Evolutionary conservation across 106 monocot genomes (phyloP), one percentile per base, ranked within the genome.

Genomic region (Acorus gramineus): DNA sequence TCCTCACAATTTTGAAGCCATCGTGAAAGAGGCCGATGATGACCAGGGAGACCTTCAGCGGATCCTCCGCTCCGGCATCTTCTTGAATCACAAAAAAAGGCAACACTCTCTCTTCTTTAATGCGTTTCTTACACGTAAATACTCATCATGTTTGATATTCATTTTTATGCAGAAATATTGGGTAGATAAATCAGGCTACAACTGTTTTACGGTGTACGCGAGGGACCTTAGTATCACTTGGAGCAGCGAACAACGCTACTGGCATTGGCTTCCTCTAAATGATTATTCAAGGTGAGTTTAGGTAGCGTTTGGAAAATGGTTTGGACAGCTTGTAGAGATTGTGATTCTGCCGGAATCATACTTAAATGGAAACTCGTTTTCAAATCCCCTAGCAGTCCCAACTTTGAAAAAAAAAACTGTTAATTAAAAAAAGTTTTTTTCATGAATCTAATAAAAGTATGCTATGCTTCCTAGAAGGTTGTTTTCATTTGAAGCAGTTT

Each of bases 161-260:
- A 43, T 53, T 59, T 42, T 67, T 14, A 56, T 69, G 54, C 69
- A 82, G 86, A 76, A 79, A 61, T 77, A 76, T 50, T 86, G 86
- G 86, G 76, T 82, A 48, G 82, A 86, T 3, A 51, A 74, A 56
- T 76, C 78, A 11, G 71, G 69, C 5, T n/a, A 60, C 67, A 86
- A 86, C 60, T 82, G 79, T 67, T 74, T 82, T 67, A 71, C 66
- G 47, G 4, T 86, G 56, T 74, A 71, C 49, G 74, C 86, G 1
- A 76, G 71, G 14, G 74, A 52, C 46, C 12, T 87, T 42, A 54
- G 49, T 12, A 87, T 87, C 55, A 78, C 83, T 62, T 87, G 87
- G 87, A 67, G 74, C 4, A 73, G 83, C 5, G 73, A 87, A n/a
- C 42, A 51, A 13, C 67, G 12, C 56, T 83, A 66, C 50, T 87